These are phyloP conservation scores for Trichoderma virens DNA, from an alignment of 495 filamentous ascomycete species.

Conservation along the genomic window DNA sequence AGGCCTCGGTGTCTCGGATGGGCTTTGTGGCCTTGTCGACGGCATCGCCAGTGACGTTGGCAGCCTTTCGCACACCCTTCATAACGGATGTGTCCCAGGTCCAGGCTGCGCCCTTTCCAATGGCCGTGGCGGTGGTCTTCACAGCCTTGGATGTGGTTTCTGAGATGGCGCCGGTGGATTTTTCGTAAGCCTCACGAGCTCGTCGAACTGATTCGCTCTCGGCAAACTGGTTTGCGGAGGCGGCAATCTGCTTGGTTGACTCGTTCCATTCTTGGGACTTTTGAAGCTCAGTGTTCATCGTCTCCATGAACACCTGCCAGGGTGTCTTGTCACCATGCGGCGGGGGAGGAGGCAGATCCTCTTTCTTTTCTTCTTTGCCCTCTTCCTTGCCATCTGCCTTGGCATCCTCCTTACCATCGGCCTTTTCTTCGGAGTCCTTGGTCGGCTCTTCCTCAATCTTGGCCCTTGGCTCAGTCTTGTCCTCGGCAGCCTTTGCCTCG, in stretches of 20 bases:
- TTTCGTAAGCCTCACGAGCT: constrained; percentile 76
- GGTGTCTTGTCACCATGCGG: constrained; percentile 97
- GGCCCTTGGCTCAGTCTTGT: constrained; percentile 18
- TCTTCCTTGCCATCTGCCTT: constrained; percentile 37
- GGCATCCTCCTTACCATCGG: constrained; percentile 38
- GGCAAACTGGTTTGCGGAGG: constrained; percentile 80
- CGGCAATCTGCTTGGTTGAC: constrained; percentile 87
- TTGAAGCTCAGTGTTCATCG: constrained; percentile 84
- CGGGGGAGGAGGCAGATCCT: constrained; percentile 80
- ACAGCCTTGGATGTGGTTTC: constrained; percentile 68
- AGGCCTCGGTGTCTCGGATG: constrained; percentile 87
- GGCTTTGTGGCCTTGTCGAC: constrained; percentile 91
- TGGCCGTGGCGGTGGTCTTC: constrained; percentile 73
- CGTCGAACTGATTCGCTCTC: constrained; percentile 88
- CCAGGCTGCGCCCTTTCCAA: constrained; percentile 87
- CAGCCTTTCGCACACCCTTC: constrained; percentile 83
- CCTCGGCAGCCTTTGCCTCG: constrained; percentile 20
- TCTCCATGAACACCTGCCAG: constrained; percentile 97
- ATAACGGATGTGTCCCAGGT: constrained; percentile 94
- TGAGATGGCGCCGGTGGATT: constrained; percentile 67
- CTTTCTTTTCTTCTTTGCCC: constrained; percentile 51
- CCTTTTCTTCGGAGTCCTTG: constrained; percentile 39
- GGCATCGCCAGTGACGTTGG: constrained; percentile 72
- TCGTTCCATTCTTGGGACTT: constrained; percentile 99
- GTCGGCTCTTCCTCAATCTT: constrained; percentile 36